These are phyloP conservation scores for Tolypocladium endophyticum DNA, from an alignment of 2,329 filamentous ascomycete species.

Conservation along the genomic window DNA sequence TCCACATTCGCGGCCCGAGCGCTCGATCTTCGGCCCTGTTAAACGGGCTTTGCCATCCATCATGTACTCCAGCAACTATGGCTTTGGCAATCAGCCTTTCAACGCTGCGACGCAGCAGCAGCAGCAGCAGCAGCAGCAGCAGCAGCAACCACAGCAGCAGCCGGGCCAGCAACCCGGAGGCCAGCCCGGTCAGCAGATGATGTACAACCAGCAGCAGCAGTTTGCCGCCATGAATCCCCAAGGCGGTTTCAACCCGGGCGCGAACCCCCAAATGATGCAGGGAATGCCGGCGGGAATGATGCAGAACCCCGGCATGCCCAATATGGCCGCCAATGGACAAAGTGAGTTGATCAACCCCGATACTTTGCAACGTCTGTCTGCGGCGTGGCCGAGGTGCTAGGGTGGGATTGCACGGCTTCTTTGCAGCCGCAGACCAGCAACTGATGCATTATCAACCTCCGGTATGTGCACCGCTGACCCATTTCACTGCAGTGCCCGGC, in stretches of 20 bases:
- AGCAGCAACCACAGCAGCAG: conserved; percentile 35
- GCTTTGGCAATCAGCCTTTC: conserved; percentile 40
- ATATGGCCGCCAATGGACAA: conserved; percentile 49
- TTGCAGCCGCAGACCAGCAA: background rate
- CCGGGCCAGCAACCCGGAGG: conserved; percentile 28
- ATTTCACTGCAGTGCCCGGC: conserved; percentile 36
- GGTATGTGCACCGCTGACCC: conserved; percentile 4
- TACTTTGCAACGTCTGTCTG: background rate
- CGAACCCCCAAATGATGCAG: conserved; percentile 45
- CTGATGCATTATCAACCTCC: background rate
- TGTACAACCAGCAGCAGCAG: conserved; percentile 48
- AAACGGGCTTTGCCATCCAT: conserved; percentile 7
- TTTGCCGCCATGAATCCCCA: conserved; percentile 43
- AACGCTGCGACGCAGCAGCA: conserved; percentile 36
- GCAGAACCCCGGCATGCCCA: conserved; percentile 49
- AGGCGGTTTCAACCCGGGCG: conserved; percentile 36
- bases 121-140: conserved; percentile 36
- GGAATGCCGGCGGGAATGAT: conserved; percentile 50
- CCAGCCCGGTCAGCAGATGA: conserved; percentile 39
- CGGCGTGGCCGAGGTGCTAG: background rate
- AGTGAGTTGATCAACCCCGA: conserved; percentile 32
- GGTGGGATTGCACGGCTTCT: background rate
- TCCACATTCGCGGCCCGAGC: background rate
- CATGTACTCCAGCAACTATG: conserved; percentile 48
- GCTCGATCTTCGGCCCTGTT: background rate